Evolutionary conservation across 176 grass and related monocot genomes (phyloP).

Genomic region (Oryza longistaminata): DNA sequence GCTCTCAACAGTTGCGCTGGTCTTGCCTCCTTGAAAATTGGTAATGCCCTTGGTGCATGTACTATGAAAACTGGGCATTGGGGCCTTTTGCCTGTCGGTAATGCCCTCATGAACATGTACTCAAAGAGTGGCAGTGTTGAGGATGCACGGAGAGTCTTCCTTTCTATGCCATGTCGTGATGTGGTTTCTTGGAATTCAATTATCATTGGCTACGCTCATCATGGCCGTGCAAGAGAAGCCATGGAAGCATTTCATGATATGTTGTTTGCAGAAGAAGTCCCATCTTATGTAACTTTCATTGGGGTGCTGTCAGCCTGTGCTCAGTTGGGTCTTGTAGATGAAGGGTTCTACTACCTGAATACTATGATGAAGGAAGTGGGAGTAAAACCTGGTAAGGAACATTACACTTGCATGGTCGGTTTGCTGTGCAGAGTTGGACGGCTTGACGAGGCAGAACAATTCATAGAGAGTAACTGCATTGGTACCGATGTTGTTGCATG

Average conservation of each 20-base stretch:
- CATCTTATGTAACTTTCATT: conserved; percentile 69
- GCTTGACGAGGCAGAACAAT: conserved; percentile 62
- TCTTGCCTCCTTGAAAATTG: conserved; percentile 71
- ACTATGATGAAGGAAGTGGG: conserved; percentile 65
- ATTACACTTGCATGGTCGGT: conserved; percentile 79
- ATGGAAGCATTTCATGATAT: conserved; percentile 56
- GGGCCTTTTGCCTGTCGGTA: conserved; percentile 43
- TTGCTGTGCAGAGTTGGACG: conserved; percentile 65
- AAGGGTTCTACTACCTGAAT: conserved; percentile 79
- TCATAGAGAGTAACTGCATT: conserved; percentile 60
- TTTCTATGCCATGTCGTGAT: conserved; percentile 49
- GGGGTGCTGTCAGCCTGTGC: conserved; percentile 75
- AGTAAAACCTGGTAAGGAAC: conserved; percentile 64
- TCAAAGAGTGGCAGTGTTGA: conserved; percentile 73
- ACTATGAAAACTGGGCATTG: conserved; percentile 58
- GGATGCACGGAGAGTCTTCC: conserved; percentile 55
- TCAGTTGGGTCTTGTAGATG: conserved; percentile 67
- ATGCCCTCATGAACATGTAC: conserved; percentile 86
- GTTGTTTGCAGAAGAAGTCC: conserved; percentile 47
- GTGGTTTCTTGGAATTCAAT: conserved; percentile 80
- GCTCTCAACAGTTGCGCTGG: conserved; percentile 65
- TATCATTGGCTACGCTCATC: conserved; percentile 62
- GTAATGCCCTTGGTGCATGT: conserved; percentile 57
- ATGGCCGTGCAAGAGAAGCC: conserved; percentile 65
- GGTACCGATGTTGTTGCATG: conserved; percentile 65